Evolutionary conservation across 164 flowering plant species (phyloP), one percentile per base, ranked within the genome.

Genomic region (Magnolia kwangsiensis): DNA sequence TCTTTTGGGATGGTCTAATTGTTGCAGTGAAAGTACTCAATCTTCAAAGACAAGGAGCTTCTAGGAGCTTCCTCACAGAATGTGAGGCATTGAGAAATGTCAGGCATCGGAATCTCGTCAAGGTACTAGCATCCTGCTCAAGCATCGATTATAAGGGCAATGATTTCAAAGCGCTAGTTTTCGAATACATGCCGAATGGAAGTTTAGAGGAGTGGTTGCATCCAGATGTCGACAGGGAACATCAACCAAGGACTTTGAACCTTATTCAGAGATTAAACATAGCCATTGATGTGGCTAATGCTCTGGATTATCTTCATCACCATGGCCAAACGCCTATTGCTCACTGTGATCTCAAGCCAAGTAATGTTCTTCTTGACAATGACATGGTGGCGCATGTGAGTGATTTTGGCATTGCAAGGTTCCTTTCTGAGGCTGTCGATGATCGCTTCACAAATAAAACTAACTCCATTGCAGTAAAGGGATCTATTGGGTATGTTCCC

Each of bases 11-110:
- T 50, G 80, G 45, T 18, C 37, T 14, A 51, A 13, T 11, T 23
- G 84, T 84, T 66, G 88, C 87, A 21, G 78, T 84, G 3, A 86
- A 86, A 72, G 87, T 86, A 8, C 78, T 84, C 37, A 77, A 84
- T 19, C 78, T 86, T 61, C 69, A 78, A 63, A 68, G 63, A 1
- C 70, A 16, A 50, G 80, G 84, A 51, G 85, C 84, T 72, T 51
- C 65, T 3, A 84, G 77, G 61, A 84, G 87, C 75, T 86, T 84
- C 77, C 72, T 69, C 51, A 81, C 85, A 1, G 88, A 84, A 76
- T 83, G 87, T 50, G 14, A 78, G 10, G 86, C 84, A 19, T 49
- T 84, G 77, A 74, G 79, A 11, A 82, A 77, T 72, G 71, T 82
- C 8, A 31, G 86, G 9, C 88, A 86, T 59, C 71, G 82, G 23